Evolutionary conservation across 768 basidiomycete species (phyloP).

Genomic region (Asterophora parasitica): DNA sequence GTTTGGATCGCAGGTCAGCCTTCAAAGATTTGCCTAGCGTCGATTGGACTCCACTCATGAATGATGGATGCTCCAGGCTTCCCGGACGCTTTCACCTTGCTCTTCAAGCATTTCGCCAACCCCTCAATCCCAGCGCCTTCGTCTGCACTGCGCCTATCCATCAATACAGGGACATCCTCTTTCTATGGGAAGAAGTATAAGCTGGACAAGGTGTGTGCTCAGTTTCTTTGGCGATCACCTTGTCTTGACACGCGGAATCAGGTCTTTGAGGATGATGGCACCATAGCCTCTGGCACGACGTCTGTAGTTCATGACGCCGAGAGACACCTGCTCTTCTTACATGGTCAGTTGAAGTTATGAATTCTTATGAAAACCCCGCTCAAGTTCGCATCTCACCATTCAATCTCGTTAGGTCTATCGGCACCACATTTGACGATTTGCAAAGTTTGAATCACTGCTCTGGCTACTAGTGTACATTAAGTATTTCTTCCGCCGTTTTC

Average conservation of each 20-base stretch:
- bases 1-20: constrained; percentile 58
- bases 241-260: constrained; percentile 23
- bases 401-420: constrained; percentile 1
- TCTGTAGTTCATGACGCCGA: constrained; percentile 50
- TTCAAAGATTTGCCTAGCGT: background rate
- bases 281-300: constrained; percentile 51
- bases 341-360: constrained; percentile 47
- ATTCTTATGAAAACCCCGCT: background rate
- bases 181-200: constrained; percentile 59
- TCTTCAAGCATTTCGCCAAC: constrained; percentile 36
- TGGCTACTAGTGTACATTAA: background rate
- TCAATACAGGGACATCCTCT: constrained; percentile 45
- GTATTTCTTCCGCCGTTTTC: background rate
- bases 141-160: constrained; percentile 46
- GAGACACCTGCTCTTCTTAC: constrained; percentile 48
- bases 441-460: background rate
- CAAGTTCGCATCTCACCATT: background rate
- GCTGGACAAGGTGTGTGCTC: constrained; percentile 44
- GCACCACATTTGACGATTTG: constrained; percentile 11
- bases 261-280: constrained; percentile 68
- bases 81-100: constrained; percentile 31
- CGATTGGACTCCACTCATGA: no score
- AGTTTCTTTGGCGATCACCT: background rate
- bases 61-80: constrained; percentile 37
- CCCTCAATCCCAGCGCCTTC: constrained; percentile 40